Base-by-base conservation (phyloP, 306 rosid genomes). In the Cajanus cajan region DNA sequence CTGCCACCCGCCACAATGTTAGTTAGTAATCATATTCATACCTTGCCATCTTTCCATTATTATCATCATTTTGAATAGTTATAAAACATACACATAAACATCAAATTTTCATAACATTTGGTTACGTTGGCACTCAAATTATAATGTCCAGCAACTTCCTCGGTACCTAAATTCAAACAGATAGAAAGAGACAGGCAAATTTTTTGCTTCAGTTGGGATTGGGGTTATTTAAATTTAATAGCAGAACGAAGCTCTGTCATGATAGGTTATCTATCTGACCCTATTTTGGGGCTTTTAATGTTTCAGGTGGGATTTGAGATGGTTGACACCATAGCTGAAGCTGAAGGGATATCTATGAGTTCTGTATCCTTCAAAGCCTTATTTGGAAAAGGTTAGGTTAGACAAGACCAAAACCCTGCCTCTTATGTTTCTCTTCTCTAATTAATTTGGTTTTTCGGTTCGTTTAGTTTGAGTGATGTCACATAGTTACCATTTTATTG, bases 301-400 rank as follows among this genome's bases (percentile, higher is more conserved):
- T 59, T 87, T 51, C 84, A 94, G 98, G 95, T 92, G 86, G 98
- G 98, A 40, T 92, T 95, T 79, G 97, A 90, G 87, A 87, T 95
- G 96, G 93, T 95, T 85, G 97, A 95, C 85, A 36, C 90, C 68
- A 89, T 94, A 48, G 98, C 97, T 57, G 97, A 89, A 85, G 90
- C 97, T 81, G 97, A 92, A 86, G 95, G 97, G 79, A 92, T 92
- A 66, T 77, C 92, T 33, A 80, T 89, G 74, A 90, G 63, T 82
- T 85, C 83, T 2, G 90, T 89, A 80, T 90, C 97, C 74, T 90
- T 92, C 89, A 94, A 83, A 85, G 97, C 98, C 50, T 86, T 90
- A 6, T 51, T 90, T 48, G 97, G 98, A 75, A 90, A 94, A 90
- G 97, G 98, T 90, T 12, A 14, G 8, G 31, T 21, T 19, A 5